Percentiles rank a stretch among this genome's conserved stretches.
These are phyloP conservation scores for Rosa persica DNA, from an alignment of 306 rosid species.

Conservation along the genomic window DNA sequence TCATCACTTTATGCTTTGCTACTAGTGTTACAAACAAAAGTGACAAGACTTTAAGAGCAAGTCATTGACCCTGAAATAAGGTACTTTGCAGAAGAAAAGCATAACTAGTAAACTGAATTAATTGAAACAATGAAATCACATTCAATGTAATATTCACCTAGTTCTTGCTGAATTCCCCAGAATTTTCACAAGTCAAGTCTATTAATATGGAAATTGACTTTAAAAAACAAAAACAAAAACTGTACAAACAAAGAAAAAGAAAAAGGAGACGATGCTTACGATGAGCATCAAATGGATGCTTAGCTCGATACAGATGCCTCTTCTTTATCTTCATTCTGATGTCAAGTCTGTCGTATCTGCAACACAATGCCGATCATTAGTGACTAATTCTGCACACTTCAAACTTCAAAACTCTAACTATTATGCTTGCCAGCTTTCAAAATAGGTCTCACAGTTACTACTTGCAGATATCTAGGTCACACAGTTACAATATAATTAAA, in stretches of 20 bases:
- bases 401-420: neutral
- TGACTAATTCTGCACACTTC: conserved; percentile 8
- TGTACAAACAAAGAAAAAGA: neutral
- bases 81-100: neutral
- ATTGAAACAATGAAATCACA: neutral
- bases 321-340: conserved; percentile 38
- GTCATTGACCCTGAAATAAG: neutral
- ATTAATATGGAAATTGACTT: too few species aligned
- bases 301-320: conserved; percentile 46
- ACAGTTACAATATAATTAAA: neutral
- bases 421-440: neutral
- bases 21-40: neutral
- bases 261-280: conserved; percentile 44
- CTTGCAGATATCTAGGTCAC: neutral
- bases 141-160: neutral
- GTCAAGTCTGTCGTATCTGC: neutral
- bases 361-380: neutral
- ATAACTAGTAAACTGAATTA: neutral
- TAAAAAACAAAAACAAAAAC: neutral
- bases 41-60: neutral
- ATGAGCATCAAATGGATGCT: conserved; percentile 50
- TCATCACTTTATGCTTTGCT: neutral
- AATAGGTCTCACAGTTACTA: neutral
- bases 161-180: neutral
- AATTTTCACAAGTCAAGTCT: neutral